These are phyloP conservation scores for Marsdenia floribunda DNA, from an alignment of 257 asterid genomes.

Conservation along the genomic window DNA sequence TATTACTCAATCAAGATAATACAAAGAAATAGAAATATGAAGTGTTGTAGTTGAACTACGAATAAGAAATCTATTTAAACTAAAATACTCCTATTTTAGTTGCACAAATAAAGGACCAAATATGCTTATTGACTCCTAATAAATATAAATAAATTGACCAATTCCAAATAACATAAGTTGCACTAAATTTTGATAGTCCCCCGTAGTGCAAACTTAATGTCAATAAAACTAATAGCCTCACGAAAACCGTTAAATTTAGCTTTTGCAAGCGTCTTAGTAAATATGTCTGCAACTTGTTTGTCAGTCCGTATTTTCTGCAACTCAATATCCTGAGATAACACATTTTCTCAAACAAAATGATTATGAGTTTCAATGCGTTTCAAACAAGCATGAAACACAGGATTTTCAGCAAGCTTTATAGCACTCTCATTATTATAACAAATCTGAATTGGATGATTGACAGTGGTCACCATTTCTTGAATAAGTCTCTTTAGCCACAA, in stretches of 20 bases:
- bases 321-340: constrained; percentile 15
- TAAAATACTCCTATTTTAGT: too few species aligned
- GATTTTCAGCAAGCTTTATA: constrained; percentile 20
- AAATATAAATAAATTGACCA: too few species aligned
- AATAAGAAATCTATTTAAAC: too few species aligned
- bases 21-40: too few species aligned
- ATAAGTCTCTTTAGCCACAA: constrained; percentile 19
- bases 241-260: constrained; percentile 6
- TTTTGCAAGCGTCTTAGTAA: constrained; percentile 16
- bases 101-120: too few species aligned
- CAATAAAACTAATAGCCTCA: constrained; percentile 11
- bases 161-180: too few species aligned
- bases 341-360: constrained; percentile 20
- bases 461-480: not conserved
- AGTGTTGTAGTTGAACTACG: too few species aligned
- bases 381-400: constrained; percentile 11
- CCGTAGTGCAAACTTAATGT: constrained; percentile 9
- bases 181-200: not conserved
- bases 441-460: not conserved
- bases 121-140: too few species aligned
- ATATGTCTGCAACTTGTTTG: constrained; percentile 17
- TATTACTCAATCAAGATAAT: too few species aligned
- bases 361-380: constrained; percentile 16
- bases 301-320: constrained; percentile 11
- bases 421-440: not conserved